phyloP scores from a whole-genome alignment of 2,329 filamentous ascomycete genomes.

The Talaromyces sp. region DNA sequence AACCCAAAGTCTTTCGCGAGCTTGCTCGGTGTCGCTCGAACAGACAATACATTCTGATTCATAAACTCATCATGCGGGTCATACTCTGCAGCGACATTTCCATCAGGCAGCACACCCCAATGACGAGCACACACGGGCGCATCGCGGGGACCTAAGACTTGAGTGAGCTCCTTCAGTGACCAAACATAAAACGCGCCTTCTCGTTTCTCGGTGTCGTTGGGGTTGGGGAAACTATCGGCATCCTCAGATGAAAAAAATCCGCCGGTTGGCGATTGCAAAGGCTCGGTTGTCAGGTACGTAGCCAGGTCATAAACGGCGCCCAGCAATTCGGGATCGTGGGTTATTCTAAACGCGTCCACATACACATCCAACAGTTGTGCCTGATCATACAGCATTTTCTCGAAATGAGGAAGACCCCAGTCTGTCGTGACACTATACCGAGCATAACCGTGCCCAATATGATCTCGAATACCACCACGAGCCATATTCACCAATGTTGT shows the following conservation, averaged over 20 bases:
- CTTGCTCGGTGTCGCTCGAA: conserved; percentile 67
- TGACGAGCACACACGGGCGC: conserved; percentile 77
- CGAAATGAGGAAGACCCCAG: conserved; percentile 94
- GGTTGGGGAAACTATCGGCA: conserved; percentile 77
- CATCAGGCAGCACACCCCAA: conserved; percentile 80
- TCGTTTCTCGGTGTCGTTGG: conserved; percentile 76
- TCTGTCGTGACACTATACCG: conserved; percentile 88
- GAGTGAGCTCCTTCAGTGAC: conserved; percentile 84
- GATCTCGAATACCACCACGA: conserved; percentile 71
- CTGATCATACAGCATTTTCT: conserved; percentile 96
- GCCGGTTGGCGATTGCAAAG: conserved; percentile 68
- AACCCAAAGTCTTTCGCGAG: conserved; percentile 76
- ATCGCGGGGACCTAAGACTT: conserved; percentile 69
- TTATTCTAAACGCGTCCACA: conserved; percentile 78
- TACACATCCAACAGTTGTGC: conserved; percentile 81
- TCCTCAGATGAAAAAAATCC: conserved; percentile 89
- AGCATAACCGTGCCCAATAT: conserved; percentile 76
- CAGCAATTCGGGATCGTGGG: conserved; percentile 70
- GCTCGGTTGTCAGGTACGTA: conserved; percentile 76
- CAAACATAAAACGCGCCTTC: conserved; percentile 96
- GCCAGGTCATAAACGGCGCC: conserved; percentile 79
- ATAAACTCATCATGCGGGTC: conserved; percentile 94
- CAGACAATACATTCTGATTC: conserved; percentile 83
- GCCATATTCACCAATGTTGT: conserved; percentile 79
- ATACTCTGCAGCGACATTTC: conserved; percentile 79